Conservation (phyloP, 768 basidiomycete species). For the Rossbeevera mucosa region DNA sequence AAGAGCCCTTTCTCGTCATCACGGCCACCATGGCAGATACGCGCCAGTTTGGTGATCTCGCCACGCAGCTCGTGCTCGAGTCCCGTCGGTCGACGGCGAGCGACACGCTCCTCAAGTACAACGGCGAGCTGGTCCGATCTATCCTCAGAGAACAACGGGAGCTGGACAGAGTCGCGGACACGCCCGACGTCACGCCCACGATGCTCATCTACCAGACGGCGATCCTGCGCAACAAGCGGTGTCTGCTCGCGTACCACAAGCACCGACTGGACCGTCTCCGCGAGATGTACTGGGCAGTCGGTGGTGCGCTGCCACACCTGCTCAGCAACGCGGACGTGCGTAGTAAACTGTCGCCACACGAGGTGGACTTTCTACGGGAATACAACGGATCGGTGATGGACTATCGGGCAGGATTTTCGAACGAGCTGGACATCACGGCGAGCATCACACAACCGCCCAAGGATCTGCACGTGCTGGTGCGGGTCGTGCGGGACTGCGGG, state of each 20-base stretch:
- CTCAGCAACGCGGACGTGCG: conserved; percentile 65
- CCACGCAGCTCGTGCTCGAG: conserved; percentile 82
- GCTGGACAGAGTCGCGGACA: conserved; percentile 57
- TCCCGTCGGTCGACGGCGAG: conserved; percentile 80
- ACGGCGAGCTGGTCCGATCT: conserved; percentile 79
- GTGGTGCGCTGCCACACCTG: conserved; percentile 82
- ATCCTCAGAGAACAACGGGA: conserved; percentile 90
- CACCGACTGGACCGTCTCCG: conserved; percentile 81
- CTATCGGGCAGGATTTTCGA: conserved; percentile 78
- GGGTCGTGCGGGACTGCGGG: conserved; percentile 85
- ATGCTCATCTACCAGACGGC: conserved; percentile 86
- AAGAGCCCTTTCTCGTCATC: not conserved
- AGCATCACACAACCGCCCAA: conserved; percentile 80
- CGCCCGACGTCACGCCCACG: conserved; percentile 49
- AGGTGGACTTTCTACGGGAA: conserved; percentile 78
- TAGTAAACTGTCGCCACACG: conserved; percentile 70
- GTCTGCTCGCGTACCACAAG: conserved; percentile 87
- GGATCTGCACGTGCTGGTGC: conserved; percentile 84
- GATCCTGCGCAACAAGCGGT: conserved; percentile 91
- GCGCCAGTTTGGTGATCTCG: conserved; percentile 79
- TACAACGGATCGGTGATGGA: conserved; percentile 80
- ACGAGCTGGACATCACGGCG: conserved; percentile 84
- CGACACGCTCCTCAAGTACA: conserved; percentile 86
- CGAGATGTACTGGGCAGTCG: conserved; percentile 86
- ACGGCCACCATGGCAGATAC: conserved; percentile 40